Evolutionary conservation across 2,329 filamentous ascomycete genomes (phyloP).

Genomic region (Trichoderma citrinoviride): DNA sequence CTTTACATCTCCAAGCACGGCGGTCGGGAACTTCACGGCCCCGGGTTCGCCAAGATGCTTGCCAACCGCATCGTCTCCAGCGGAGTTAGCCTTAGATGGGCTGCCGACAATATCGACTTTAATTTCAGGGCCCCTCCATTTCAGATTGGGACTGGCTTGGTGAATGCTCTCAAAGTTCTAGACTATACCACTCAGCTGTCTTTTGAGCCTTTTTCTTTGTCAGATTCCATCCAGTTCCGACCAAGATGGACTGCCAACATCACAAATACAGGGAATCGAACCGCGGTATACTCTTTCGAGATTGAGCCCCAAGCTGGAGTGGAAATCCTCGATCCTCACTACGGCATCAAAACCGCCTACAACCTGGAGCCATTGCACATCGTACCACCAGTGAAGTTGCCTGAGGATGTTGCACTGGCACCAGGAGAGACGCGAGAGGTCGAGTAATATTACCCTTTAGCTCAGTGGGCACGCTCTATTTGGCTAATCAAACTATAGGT

Average conservation of each 20-base stretch:
- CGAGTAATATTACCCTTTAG: conserved; percentile 26
- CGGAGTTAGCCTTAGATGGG: conserved; percentile 35
- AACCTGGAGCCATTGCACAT: conserved; percentile 31
- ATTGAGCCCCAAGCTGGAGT: conserved; percentile 43
- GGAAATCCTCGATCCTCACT: conserved; percentile 33
- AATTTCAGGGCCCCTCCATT: conserved; percentile 35
- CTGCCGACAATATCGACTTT: conserved; percentile 25
- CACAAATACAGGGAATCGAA: conserved; percentile 42
- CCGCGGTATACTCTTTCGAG: conserved; percentile 42
- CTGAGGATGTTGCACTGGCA: conserved; percentile 28
- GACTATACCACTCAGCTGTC: conserved; percentile 36
- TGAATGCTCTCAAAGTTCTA: conserved; percentile 45
- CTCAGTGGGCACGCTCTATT: neutral
- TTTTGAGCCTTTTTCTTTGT: conserved; percentile 48
- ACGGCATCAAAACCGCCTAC: conserved; percentile 32
- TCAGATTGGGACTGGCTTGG: conserved; percentile 47
- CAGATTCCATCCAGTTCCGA: conserved; percentile 47
- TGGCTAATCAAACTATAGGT: conserved; percentile 26
- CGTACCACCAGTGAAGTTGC: conserved; percentile 33
- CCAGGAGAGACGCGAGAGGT: conserved; percentile 33
- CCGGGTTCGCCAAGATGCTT: conserved; percentile 34
- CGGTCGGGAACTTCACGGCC: conserved; percentile 40
- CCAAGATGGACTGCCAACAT: conserved; percentile 38
- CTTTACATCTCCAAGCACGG: conserved; percentile 45
- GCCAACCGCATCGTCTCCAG: conserved; percentile 38